These are phyloP conservation scores for Aleurites moluccanus DNA, from an alignment of 441 rosid genomes.

Conservation along the genomic window DNA sequence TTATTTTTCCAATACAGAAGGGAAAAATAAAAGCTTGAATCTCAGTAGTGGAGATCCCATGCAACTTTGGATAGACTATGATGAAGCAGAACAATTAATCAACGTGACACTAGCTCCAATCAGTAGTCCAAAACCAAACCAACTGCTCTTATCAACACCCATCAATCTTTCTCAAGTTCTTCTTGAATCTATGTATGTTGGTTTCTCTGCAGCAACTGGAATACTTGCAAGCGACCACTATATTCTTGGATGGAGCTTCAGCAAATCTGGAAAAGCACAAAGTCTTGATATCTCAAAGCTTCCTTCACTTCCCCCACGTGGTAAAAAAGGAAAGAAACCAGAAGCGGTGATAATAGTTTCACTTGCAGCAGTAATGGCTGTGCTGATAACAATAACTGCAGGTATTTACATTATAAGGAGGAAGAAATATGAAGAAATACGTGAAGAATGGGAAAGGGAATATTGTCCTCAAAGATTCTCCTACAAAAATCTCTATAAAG, in stretches of 20 bases:
- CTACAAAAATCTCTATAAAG: slow-evolving; percentile 48
- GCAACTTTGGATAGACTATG: background rate
- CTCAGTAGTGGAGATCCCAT: background rate
- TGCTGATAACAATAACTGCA: background rate
- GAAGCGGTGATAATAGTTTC: background rate
- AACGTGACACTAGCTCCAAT: background rate
- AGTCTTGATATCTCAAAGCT: background rate
- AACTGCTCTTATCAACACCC: background rate
- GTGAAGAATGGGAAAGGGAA: slow-evolving; percentile 57
- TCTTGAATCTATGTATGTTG: background rate
- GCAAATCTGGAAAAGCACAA: background rate
- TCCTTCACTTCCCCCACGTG: background rate
- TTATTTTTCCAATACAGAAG: background rate
- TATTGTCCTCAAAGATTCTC: slow-evolving; percentile 56
- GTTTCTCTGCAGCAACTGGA: background rate
- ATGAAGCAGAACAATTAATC: background rate
- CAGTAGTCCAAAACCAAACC: background rate
- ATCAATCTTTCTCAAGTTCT: background rate
- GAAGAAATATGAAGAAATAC: slow-evolving; percentile 41
- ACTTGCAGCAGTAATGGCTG: background rate
- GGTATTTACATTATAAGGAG: slow-evolving; percentile 8
- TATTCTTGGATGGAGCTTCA: slow-evolving; percentile 4
- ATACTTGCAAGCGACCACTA: background rate
- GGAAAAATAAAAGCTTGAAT: background rate
- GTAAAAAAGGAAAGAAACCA: background rate